Percentiles rank a stretch among this genome's conserved stretches.
These are phyloP conservation scores for Striga hermonthica DNA, from an alignment of 305 asterid species.

Conservation along the genomic window DNA sequence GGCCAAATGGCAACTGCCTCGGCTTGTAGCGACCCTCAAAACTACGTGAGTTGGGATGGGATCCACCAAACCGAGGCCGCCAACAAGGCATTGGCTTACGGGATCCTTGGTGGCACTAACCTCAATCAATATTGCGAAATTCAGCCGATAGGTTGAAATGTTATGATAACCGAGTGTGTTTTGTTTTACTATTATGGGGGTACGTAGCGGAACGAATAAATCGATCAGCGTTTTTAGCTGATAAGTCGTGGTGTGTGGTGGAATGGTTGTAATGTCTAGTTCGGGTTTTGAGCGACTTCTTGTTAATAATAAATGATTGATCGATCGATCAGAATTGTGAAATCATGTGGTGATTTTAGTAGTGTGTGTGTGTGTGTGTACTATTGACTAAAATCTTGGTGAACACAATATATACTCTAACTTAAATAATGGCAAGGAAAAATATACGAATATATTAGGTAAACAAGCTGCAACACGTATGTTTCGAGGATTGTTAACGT, in stretches of 20 bases:
- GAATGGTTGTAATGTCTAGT: neutral
- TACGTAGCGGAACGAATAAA: neutral
- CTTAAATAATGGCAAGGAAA: no score
- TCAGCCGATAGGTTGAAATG: conserved; percentile 11
- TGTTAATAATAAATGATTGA: no score
- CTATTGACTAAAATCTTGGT: no score
- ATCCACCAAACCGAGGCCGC: conserved; percentile 5
- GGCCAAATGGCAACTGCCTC: neutral
- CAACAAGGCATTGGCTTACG: conserved; percentile 1
- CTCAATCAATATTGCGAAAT: conserved; percentile 7
- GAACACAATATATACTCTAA: no score
- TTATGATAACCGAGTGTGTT: neutral
- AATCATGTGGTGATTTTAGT: no score
- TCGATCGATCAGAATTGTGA: no score
- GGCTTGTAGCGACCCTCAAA: conserved; percentile 17
- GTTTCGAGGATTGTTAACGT: no score
- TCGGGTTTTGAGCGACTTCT: no score
- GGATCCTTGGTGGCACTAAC: conserved; percentile 1
- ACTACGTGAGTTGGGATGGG: conserved; percentile 21
- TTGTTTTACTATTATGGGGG: neutral
- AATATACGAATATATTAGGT: no score
- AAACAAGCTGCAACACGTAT: no score
- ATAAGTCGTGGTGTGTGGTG: neutral
- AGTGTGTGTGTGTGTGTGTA: no score
- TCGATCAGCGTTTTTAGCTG: conserved; percentile 2